Evolutionary conservation across 208 protist genomes (phyloP).

Genomic region (Trypanosoma boissoni): DNA sequence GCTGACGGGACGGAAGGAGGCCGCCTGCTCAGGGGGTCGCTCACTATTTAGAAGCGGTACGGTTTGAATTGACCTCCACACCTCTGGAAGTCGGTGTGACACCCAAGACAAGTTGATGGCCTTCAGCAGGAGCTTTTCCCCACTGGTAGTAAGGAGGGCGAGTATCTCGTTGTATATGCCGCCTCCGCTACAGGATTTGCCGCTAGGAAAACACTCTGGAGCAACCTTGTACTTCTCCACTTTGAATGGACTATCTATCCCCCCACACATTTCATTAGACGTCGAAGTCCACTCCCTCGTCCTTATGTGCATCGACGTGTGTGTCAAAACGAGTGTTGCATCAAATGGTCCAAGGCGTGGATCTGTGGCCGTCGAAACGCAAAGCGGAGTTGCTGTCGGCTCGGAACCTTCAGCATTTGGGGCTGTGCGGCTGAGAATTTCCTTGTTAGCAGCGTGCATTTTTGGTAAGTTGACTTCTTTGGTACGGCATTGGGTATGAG

Average conservation of each 20-base stretch:
- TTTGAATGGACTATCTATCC: background rate
- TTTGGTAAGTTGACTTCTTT: background rate
- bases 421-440: background rate
- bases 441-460: background rate
- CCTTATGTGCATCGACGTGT: background rate
- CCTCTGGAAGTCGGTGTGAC: background rate
- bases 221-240: background rate
- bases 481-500: background rate
- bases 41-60: background rate
- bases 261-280: background rate
- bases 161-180: conserved; percentile 9
- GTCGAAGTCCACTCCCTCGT: background rate
- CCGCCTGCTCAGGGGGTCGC: background rate
- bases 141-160: background rate
- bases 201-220: background rate
- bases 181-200: conserved; percentile 3
- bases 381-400: background rate
- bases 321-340: background rate
- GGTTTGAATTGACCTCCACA: background rate
- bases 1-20: background rate
- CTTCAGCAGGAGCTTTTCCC: background rate
- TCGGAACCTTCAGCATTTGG: background rate
- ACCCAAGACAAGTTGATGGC: conserved; percentile 2
- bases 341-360: background rate
- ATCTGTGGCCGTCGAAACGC: background rate